Conservation (phyloP, 1,139 yeast species). For the Geotrichum histeridarum region DNA sequence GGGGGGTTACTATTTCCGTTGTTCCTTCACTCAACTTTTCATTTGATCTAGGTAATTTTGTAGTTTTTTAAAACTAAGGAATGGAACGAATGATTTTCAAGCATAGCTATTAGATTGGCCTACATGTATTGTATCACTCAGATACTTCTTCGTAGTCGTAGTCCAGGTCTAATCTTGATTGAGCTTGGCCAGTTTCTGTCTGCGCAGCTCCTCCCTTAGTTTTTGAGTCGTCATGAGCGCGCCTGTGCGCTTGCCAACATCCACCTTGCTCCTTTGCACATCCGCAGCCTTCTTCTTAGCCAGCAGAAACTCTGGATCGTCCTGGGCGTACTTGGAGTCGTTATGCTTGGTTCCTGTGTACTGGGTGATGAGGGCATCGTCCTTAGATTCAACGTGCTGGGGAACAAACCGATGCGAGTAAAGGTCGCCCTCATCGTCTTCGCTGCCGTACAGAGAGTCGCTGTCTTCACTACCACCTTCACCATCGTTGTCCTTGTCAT, state of each 20-base stretch:
- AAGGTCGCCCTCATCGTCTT: constrained; percentile 7
- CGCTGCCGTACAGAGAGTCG: not conserved
- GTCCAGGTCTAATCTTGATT: not conserved
- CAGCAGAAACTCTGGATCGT: constrained; percentile 9
- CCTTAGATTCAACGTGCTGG: constrained; percentile 7
- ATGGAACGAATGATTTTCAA: too few species aligned
- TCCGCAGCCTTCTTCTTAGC: not conserved
- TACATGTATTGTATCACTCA: too few species aligned
- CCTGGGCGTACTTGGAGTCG: constrained; percentile 12
- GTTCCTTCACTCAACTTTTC: not conserved
- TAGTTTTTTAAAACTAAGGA: not conserved
- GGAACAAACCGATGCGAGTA: constrained; percentile 11
- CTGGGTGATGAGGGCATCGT: constrained; percentile 15
- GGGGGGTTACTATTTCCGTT: not conserved
- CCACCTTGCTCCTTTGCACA: not conserved
- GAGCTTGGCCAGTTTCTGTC: constrained; percentile 5
- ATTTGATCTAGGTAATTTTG: not conserved
- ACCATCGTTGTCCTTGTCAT: not conserved
- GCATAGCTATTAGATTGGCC: too few species aligned
- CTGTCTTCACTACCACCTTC: not conserved
- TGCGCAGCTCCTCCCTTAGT: constrained; percentile 8
- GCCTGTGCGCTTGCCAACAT: constrained; percentile 4
- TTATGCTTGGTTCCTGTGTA: constrained; percentile 13
- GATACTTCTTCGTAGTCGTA: too few species aligned
- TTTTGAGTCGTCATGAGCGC: constrained; percentile 9